A percentile compares a stretch with the other conserved stretches of the same genome.
These are phyloP conservation scores for Citrus trifoliata DNA, from an alignment of 345 rosid genomes.

Conservation along the genomic window DNA sequence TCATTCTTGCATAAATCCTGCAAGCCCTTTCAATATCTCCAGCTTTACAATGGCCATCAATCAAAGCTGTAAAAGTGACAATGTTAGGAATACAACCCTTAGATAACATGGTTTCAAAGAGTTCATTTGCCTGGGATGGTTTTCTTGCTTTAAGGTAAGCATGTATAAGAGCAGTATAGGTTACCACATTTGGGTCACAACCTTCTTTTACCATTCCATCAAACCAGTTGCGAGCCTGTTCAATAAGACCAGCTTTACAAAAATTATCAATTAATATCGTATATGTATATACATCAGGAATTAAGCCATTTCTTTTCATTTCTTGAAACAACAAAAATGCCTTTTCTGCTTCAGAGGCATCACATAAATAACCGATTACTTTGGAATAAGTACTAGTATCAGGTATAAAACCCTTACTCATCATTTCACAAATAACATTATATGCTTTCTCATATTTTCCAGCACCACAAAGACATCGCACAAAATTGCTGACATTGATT, in stretches of 20 bases:
- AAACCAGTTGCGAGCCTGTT: slow-evolving; percentile 85
- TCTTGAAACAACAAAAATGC: slow-evolving; percentile 82
- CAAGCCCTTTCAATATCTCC: slow-evolving; percentile 79
- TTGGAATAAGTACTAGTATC: slow-evolving; percentile 79
- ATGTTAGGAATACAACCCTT: slow-evolving; percentile 77
- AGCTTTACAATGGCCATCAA: slow-evolving; percentile 94
- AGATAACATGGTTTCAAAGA: slow-evolving; percentile 79
- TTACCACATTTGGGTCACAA: slow-evolving; percentile 82
- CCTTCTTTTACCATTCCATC: slow-evolving; percentile 73
- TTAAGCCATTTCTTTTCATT: slow-evolving; percentile 67
- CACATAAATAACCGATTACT: slow-evolving; percentile 71
- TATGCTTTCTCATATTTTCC: slow-evolving; percentile 85
- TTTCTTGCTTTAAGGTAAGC: slow-evolving; percentile 79
- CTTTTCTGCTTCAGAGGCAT: slow-evolving; percentile 68
- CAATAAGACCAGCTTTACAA: slow-evolving; percentile 82
- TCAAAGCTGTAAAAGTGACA: slow-evolving; percentile 76
- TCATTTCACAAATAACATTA: slow-evolving; percentile 70
- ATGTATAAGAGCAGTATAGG: slow-evolving; percentile 91
- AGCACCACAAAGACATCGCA: slow-evolving; percentile 68
- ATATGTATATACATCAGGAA: slow-evolving; percentile 85
- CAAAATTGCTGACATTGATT: slow-evolving; percentile 68
- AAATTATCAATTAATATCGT: slow-evolving; percentile 83
- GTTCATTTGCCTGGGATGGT: slow-evolving; percentile 60
- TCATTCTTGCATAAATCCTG: slow-evolving; percentile 80
- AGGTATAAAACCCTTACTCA: slow-evolving; percentile 84